phyloP scores from a whole-genome alignment of 2,329 filamentous ascomycete genomes.

The Aspergillus neoniger region DNA sequence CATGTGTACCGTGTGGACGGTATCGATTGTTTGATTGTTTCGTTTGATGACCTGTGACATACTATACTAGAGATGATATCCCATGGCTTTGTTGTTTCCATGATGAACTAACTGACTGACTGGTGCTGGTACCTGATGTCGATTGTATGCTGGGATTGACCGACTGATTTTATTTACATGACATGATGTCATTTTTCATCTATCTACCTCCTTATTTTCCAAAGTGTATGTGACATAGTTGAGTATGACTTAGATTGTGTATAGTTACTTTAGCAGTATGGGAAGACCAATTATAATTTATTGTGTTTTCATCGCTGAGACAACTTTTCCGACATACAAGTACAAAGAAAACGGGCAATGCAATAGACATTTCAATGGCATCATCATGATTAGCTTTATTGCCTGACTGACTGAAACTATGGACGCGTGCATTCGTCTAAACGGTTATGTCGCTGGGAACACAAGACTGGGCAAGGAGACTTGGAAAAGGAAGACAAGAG shows the following conservation, averaged over 20 bases:
- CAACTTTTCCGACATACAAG: conserved; percentile 10
- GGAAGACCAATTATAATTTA: not conserved
- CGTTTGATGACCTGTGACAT: not conserved
- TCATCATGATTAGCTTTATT: conserved; percentile 21
- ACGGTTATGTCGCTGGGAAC: conserved; percentile 13
- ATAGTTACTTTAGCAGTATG: not conserved
- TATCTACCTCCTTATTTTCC: not conserved
- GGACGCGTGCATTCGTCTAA: conserved; percentile 21
- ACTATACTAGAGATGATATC: conserved; percentile 15
- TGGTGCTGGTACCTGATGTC: not conserved
- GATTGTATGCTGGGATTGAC: not conserved
- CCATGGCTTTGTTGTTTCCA: conserved; percentile 1
- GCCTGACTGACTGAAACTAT: conserved; percentile 13
- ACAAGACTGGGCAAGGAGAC: not conserved
- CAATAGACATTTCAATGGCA: conserved; percentile 11
- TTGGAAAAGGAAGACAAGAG: not conserved
- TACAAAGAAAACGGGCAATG: conserved; percentile 6
- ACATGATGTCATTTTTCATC: not conserved
- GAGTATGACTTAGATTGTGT: too few relatives aligned
- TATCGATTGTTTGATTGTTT: not conserved
- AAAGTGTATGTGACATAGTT: too few relatives aligned
- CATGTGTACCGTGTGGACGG: not conserved
- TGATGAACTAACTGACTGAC: not conserved
- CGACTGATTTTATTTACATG: not conserved
- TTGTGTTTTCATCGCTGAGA: too few relatives aligned